Percentiles rank a stretch among this genome's conserved stretches.
Conservation (phyloP, 805 yeast genomes). For the Yarrowia sp. region DNA sequence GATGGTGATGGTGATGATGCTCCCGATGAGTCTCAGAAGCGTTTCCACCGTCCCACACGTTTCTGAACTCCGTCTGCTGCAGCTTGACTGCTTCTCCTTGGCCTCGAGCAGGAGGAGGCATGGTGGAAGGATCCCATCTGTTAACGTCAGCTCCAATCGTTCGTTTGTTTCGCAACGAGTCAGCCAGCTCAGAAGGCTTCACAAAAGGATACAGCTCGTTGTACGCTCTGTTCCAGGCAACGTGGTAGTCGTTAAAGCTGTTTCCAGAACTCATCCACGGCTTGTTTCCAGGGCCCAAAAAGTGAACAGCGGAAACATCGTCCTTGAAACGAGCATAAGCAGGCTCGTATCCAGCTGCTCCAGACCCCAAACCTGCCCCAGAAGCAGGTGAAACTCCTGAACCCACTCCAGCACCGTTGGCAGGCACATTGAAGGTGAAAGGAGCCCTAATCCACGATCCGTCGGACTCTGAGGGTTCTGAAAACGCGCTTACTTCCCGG, state of each 20-base stretch:
- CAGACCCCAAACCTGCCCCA: neutral
- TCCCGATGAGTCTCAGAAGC: neutral
- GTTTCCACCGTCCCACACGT: constrained; percentile 27
- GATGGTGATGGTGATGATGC: neutral
- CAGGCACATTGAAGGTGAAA: constrained; percentile 80
- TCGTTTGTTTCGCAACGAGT: neutral
- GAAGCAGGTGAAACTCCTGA: neutral
- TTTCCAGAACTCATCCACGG: constrained; percentile 38
- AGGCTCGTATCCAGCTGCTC: constrained; percentile 64
- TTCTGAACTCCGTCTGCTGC: constrained; percentile 26
- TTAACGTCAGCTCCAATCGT: constrained; percentile 29
- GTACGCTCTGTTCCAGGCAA: constrained; percentile 30
- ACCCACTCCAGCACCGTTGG: constrained; percentile 34
- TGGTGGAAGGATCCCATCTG: constrained; percentile 34
- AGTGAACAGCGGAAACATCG: constrained; percentile 43
- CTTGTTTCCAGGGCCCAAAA: constrained; percentile 39
- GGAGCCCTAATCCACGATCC: constrained; percentile 68
- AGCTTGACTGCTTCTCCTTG: constrained; percentile 33
- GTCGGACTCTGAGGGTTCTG: neutral
- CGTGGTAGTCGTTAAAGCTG: constrained; percentile 16
- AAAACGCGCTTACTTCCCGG: constrained; percentile 31
- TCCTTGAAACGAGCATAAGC: constrained; percentile 55
- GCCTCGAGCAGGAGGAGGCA: constrained; percentile 32
- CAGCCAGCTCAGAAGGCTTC: constrained; percentile 1
- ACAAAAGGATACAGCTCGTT: constrained; percentile 26